Base-by-base conservation (phyloP, 2,329 filamentous ascomycete genomes). In the Scolecobasidium constrictum region DNA sequence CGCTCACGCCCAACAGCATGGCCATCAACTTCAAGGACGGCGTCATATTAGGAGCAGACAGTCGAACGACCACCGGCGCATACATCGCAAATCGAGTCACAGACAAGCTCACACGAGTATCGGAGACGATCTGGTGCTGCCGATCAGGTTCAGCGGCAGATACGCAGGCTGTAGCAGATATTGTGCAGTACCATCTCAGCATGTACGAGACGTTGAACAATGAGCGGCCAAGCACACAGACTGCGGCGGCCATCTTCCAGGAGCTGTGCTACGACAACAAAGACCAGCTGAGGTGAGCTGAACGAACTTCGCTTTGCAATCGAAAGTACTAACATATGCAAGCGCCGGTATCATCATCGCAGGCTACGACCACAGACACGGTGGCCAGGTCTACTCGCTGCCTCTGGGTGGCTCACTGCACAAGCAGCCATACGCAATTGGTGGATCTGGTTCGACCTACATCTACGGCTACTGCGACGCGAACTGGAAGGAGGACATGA, bases 71-170 rank as follows among this genome's bases (percentile, higher is more conserved):
- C 37, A 98, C 90, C 43, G 92, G 92, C 56, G 81, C 90, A 55
- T 98, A 96, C 75, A 96, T 98, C 60, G 92, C 92, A 56, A 98
- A 98, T 68, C 83, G 92, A 73, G 92, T 98, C 52, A 98, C 92
- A 50, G 92, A 98, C 75, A 98, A 98, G 74, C 80, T 98, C 62
- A 98, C 92, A 57, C 84, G 88, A 72, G 90, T 98, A 48, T 85
- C 94, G 69, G 92, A 98, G 66, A 96, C 90, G 46, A 96, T 98
- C 67, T 98, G 92, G 92, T 98, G 92, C 72, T 98, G 92, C 71
- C 83, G 92, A 58, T 96, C 92, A 48, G 92, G 92, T 40, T 98
- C 92, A 19, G 92, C 92, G 22, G 92, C 92, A 52, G 92, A 98
- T 61, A 98, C 92, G 46, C 92, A 98, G 67, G 92, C 92, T 39